Evolutionary conservation across 179 eudicot species (phyloP).

Genomic region (Silene noctiflora): DNA sequence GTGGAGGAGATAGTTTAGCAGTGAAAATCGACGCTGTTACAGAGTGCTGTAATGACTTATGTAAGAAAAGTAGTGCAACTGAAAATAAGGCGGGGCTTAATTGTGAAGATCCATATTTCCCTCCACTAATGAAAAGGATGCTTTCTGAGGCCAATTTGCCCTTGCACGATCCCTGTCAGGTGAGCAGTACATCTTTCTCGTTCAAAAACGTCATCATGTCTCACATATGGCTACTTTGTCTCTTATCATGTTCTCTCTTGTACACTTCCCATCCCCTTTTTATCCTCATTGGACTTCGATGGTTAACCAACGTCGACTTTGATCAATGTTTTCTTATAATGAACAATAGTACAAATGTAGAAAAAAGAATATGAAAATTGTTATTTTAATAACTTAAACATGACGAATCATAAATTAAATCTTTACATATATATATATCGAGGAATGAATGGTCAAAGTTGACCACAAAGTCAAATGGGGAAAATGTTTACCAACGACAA

Average conservation of each 20-base stretch:
- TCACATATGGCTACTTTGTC: background rate
- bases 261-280: too few species aligned
- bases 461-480: too few species aligned
- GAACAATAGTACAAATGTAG: background rate
- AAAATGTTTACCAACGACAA: too few species aligned
- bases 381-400: too few species aligned
- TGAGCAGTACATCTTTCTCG: conserved; percentile 21
- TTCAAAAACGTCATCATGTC: background rate
- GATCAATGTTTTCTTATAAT: background rate
- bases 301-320: background rate
- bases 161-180: conserved; percentile 46
- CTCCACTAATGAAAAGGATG: background rate
- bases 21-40: conserved; percentile 40
- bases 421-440: too few species aligned
- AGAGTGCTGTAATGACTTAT: conserved; percentile 37
- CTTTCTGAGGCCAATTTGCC: conserved; percentile 46
- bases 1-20: conserved; percentile 45
- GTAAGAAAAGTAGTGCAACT: conserved; percentile 22
- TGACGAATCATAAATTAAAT: too few species aligned
- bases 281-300: background rate
- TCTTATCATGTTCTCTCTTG: background rate
- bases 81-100: conserved; percentile 28
- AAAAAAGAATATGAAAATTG: too few species aligned
- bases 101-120: conserved; percentile 16
- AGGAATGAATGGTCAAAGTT: too few species aligned